A percentile compares a stretch with the other conserved stretches of the same genome.
Evolutionary conservation across 441 rosid species (phyloP).

Genomic region (Biscutella laevigata): DNA sequence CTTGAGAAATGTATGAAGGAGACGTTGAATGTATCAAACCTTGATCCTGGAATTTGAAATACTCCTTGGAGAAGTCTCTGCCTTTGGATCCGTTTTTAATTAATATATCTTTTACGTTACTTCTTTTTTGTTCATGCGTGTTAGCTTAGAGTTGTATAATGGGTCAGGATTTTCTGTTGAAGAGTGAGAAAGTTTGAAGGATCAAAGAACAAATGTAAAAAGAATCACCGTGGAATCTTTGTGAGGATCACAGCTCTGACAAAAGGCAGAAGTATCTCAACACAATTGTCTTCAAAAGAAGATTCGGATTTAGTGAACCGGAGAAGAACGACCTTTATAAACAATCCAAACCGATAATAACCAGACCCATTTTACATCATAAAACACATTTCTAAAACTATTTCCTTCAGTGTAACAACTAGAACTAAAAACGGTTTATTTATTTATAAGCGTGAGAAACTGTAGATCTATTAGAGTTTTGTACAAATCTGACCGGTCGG

Average conservation of each 20-base stretch:
- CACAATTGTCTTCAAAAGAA: not conserved
- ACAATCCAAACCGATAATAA: not conserved
- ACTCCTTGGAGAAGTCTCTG: not conserved
- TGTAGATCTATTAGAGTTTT: no score
- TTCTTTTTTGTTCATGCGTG: constrained; percentile 8
- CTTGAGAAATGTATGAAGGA: constrained; percentile 28
- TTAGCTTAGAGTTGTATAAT: constrained; percentile 19
- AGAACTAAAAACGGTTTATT: no score
- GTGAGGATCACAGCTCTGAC: not conserved
- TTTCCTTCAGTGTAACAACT: no score
- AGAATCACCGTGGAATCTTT: not conserved
- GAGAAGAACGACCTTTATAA: no score
- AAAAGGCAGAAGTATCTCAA: constrained; percentile 8
- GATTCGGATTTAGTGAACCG: no score
- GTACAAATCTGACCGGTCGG: no score
- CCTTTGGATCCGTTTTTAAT: not conserved
- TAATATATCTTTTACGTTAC: not conserved
- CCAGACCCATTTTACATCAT: no score
- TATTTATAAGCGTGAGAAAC: no score
- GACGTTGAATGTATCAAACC: constrained; percentile 21
- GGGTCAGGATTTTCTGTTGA: not conserved
- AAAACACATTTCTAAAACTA: no score
- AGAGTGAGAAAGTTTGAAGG: not conserved
- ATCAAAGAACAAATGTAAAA: constrained; percentile 9
- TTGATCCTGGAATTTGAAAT: constrained; percentile 28